Evolutionary conservation across 2,329 filamentous ascomycete genomes (phyloP).

Genomic region (Fusarium veterinarium): DNA sequence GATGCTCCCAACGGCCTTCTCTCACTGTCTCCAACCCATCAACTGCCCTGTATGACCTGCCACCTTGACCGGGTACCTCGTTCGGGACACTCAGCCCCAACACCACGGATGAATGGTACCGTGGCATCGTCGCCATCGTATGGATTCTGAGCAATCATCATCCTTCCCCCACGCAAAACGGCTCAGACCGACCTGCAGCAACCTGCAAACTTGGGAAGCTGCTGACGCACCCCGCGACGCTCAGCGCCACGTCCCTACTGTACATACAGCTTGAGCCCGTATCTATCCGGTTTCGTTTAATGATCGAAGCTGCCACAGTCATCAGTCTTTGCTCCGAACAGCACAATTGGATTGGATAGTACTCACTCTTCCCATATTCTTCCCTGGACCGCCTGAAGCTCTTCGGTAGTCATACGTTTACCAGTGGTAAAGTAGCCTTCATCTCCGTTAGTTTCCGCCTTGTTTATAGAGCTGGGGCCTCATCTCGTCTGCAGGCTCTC

Average conservation of each 20-base stretch:
- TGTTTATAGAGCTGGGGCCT: conserved; percentile 2
- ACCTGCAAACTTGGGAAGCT: conserved; percentile 29
- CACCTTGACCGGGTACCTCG: conserved; percentile 39
- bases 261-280: conserved; percentile 6
- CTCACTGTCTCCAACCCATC: conserved; percentile 23
- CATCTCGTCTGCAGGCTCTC: not conserved
- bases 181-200: conserved; percentile 43
- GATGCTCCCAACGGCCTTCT: conserved; percentile 6
- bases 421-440: conserved; percentile 84
- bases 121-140: conserved; percentile 40
- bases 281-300: conserved; percentile 40
- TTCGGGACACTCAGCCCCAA: conserved; percentile 39
- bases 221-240: conserved; percentile 41
- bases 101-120: conserved; percentile 36
- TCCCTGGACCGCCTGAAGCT: conserved; percentile 86
- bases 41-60: conserved; percentile 20
- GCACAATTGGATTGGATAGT: conserved; percentile 1
- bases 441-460: conserved; percentile 36
- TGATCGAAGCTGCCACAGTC: conserved; percentile 54
- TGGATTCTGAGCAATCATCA: conserved; percentile 40
- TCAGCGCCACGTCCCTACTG: conserved; percentile 14
- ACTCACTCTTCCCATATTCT: conserved; percentile 87
- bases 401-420: conserved; percentile 87
- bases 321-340: conserved; percentile 34
- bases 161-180: conserved; percentile 37